Conservation (phyloP, 345 rosid species). For the Eucalyptus decipiens region DNA sequence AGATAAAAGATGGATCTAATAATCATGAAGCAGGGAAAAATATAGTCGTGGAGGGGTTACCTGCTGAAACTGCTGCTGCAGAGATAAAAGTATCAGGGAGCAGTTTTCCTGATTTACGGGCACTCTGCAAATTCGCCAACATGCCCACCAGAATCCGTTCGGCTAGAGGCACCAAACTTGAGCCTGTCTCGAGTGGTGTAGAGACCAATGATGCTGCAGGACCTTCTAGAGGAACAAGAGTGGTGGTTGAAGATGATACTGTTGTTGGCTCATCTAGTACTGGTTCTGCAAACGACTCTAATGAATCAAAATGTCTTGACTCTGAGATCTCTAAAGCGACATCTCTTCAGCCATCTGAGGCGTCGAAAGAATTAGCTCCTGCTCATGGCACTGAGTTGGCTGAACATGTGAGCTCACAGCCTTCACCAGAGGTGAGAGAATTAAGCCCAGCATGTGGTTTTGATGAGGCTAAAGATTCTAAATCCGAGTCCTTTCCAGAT, state of each 20-base stretch:
- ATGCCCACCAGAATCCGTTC: slow-evolving; percentile 85
- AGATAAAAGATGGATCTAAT: slow-evolving; percentile 15
- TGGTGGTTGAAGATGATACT: slow-evolving; percentile 13
- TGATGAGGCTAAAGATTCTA: slow-evolving; percentile 30
- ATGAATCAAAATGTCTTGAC: slow-evolving; percentile 10
- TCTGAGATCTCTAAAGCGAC: slow-evolving; percentile 18
- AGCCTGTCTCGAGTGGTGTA: neutral
- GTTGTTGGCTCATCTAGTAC: slow-evolving; percentile 16
- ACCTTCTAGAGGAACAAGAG: slow-evolving; percentile 15
- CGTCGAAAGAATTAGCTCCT: neutral
- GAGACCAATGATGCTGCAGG: slow-evolving; percentile 22
- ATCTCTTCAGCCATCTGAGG: slow-evolving; percentile 14
- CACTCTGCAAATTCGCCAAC: slow-evolving; percentile 67
- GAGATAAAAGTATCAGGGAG: slow-evolving; percentile 24
- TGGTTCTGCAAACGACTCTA: neutral
- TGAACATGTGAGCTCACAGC: slow-evolving; percentile 45
- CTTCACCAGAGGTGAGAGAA: slow-evolving; percentile 39
- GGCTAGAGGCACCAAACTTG: slow-evolving; percentile 21
- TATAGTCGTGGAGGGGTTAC: slow-evolving; percentile 16
- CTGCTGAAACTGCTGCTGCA: slow-evolving; percentile 1
- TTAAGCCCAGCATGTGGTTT: slow-evolving; percentile 13
- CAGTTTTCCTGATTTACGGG: slow-evolving; percentile 40
- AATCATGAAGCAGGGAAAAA: slow-evolving; percentile 30
- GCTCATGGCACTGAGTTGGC: neutral
- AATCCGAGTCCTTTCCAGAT: slow-evolving; percentile 60